Percentiles rank a stretch among this genome's conserved stretches.
These are phyloP conservation scores for Lipomyces chichibuensis DNA, from an alignment of 805 yeast species.

Conservation along the genomic window DNA sequence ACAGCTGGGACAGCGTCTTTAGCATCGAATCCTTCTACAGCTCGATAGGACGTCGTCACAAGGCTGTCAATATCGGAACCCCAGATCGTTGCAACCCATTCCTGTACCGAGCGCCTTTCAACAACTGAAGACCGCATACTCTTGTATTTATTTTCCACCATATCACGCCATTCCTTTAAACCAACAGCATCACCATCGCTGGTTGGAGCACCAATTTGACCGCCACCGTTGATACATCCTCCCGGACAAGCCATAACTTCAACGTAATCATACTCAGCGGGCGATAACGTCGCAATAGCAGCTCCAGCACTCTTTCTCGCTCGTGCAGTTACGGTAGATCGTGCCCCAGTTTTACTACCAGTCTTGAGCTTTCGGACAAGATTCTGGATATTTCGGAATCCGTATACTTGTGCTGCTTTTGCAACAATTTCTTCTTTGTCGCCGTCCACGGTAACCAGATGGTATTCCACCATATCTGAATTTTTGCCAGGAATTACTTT, in stretches of 20 bases:
- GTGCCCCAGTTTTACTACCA: constrained; percentile 37
- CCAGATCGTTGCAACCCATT: constrained; percentile 32
- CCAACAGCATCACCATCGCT: constrained; percentile 28
- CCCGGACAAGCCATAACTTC: constrained; percentile 99
- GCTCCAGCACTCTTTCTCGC: constrained; percentile 45
- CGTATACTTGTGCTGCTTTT: constrained; percentile 73
- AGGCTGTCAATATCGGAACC: constrained; percentile 15
- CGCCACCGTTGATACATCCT: constrained; percentile 98
- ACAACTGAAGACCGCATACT: constrained; percentile 41
- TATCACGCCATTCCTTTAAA: constrained; percentile 43
- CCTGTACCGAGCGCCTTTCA: constrained; percentile 15
- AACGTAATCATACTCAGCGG: constrained; percentile 72
- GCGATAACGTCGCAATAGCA: constrained; percentile 48
- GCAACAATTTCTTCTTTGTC: constrained; percentile 50
- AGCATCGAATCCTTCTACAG: constrained; percentile 23
- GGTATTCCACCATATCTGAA: constrained; percentile 71
- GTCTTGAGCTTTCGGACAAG: constrained; percentile 78
- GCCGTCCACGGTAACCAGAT: constrained; percentile 50
- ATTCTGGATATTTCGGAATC: constrained; percentile 93
- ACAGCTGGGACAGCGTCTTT: constrained; percentile 28
- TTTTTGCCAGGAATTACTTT: constrained; percentile 63
- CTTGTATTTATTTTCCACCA: constrained; percentile 47
- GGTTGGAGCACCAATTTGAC: constrained; percentile 63
- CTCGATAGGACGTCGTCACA: constrained; percentile 23
- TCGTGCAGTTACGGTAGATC: constrained; percentile 31